Evolutionary conservation across 768 basidiomycete genomes (phyloP).

Genomic region (Rhizopogon rudus): DNA sequence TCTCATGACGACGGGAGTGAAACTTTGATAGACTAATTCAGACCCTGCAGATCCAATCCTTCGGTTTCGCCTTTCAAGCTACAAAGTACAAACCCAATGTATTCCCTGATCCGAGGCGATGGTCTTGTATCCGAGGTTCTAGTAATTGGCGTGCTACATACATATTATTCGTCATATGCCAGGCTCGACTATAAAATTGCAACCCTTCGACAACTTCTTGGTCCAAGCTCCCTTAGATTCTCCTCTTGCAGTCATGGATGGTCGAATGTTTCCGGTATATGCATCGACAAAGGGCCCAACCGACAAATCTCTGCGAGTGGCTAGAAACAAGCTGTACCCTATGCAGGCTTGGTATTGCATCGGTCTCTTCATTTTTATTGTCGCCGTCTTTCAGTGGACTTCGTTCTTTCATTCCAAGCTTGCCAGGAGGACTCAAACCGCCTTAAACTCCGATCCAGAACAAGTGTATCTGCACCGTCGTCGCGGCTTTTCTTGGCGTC

Average conservation of each 20-base stretch:
- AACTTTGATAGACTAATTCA: no score
- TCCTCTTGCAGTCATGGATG: background rate
- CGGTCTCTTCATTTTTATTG: conserved; percentile 8
- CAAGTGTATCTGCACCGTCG: conserved; percentile 7
- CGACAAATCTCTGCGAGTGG: conserved; percentile 1
- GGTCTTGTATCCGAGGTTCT: no score
- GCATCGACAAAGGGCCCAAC: background rate
- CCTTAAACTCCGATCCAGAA: conserved; percentile 1
- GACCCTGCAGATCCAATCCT: no score
- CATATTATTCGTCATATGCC: background rate
- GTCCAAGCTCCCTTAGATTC: background rate
- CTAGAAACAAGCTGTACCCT: conserved; percentile 5
- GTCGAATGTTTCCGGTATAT: background rate
- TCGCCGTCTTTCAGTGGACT: conserved; percentile 8
- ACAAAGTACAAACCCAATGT: no score
- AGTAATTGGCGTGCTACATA: no score
- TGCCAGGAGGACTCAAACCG: background rate
- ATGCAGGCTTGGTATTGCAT: conserved; percentile 10
- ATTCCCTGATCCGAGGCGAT: no score
- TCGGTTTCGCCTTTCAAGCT: no score
- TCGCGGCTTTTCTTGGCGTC: conserved; percentile 34
- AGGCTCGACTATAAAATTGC: background rate
- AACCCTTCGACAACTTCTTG: background rate
- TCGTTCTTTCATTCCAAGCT: conserved; percentile 12
- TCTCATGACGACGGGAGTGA: no score